These are phyloP conservation scores for Saccharum officinarum DNA, from an alignment of 176 grass and related monocot species.

Conservation along the genomic window DNA sequence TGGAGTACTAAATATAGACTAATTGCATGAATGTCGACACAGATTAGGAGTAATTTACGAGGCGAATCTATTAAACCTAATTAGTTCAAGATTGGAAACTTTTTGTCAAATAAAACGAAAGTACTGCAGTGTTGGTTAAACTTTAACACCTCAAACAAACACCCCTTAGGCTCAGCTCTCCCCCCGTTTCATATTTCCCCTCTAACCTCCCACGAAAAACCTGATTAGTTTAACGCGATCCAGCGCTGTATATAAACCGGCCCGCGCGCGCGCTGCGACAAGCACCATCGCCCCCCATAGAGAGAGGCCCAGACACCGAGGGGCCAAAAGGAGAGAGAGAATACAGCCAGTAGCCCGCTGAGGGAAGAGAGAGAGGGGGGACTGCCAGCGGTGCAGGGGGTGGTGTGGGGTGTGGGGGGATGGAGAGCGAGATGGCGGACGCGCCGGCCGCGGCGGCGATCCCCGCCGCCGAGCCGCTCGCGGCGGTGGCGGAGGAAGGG, in stretches of 20 bases:
- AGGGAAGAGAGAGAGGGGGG: neutral
- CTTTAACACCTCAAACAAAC: no score
- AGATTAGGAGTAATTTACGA: no score
- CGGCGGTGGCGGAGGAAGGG: constrained; percentile 60
- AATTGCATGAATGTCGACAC: no score
- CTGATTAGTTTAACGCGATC: constrained; percentile 15
- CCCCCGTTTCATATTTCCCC: neutral
- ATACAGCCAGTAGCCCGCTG: neutral
- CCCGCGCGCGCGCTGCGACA: constrained; percentile 44
- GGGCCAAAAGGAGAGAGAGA: neutral
- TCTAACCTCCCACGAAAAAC: neutral
- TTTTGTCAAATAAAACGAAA: no score
- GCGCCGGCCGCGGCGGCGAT: constrained; percentile 37
- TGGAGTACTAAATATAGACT: no score
- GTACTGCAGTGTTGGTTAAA: no score
- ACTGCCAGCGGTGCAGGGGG: constrained; percentile 2
- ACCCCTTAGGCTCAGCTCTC: neutral
- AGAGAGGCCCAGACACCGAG: constrained; percentile 15
- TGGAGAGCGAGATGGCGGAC: constrained; percentile 62
- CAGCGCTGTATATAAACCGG: neutral
- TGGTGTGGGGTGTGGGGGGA: constrained; percentile 25
- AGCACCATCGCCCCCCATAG: constrained; percentile 9
- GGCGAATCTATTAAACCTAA: no score
- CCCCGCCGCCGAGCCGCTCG: constrained; percentile 34
- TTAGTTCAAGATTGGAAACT: no score